phyloP scores from a whole-genome alignment of 2,329 filamentous ascomycete species.

The Cephalotrichum gorgonifer region DNA sequence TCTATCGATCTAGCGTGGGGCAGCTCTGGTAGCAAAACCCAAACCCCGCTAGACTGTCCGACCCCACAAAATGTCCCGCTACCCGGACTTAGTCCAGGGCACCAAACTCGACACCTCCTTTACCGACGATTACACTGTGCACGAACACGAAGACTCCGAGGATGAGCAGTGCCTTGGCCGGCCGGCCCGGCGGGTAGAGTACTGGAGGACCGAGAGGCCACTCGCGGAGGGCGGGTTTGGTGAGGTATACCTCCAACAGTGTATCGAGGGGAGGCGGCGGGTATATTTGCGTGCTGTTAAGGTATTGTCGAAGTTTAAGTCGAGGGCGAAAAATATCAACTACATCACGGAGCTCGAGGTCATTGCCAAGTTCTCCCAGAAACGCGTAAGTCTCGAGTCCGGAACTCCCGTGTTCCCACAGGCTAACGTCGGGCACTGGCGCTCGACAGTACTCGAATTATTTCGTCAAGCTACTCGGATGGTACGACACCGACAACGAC shows the following conservation, averaged over 20 bases:
- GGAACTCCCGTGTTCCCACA: too few relatives aligned
- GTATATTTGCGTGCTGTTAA: conserved; percentile 11
- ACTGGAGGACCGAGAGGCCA: conserved; percentile 7
- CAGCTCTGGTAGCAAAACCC: too few relatives aligned
- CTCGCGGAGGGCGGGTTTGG: conserved; percentile 10
- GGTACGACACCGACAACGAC: conserved; percentile 10
- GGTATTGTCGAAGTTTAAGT: conserved; percentile 6
- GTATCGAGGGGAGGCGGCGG: conserved; percentile 1
- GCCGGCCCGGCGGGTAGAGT: conserved; percentile 8
- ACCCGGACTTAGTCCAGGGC: conserved; percentile 6
- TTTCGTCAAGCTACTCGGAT: conserved; percentile 15
- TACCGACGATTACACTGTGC: background rate
- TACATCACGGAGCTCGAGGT: conserved; percentile 12
- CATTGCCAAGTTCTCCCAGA: conserved; percentile 13
- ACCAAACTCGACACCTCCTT: conserved; percentile 7
- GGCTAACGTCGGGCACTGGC: too few relatives aligned
- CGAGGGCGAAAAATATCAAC: conserved; percentile 2
- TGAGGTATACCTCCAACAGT: conserved; percentile 10
- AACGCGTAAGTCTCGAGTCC: too few relatives aligned
- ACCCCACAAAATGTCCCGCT: too few relatives aligned
- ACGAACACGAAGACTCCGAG: conserved; percentile 7
- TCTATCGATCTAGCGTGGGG: too few relatives aligned
- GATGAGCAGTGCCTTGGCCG: too few relatives aligned
- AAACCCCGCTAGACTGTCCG: too few relatives aligned
- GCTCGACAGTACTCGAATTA: conserved; percentile 11